Evolutionary conservation across 176 grass and related monocot species (phyloP), one percentile per base, ranked within the genome.

Genomic region (Canna indica): DNA sequence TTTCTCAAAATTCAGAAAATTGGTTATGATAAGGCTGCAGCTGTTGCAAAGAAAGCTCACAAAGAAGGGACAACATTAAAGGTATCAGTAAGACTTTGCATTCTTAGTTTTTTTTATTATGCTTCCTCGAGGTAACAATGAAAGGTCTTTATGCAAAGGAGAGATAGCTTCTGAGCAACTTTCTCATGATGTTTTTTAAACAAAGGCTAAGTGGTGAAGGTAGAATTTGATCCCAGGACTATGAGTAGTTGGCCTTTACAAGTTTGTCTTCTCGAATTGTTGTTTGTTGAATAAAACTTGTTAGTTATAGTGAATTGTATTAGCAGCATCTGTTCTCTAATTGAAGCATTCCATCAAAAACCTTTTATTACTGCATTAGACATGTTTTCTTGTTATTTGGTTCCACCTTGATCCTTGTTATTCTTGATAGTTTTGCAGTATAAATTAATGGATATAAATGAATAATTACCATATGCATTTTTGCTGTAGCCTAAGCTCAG

Each of bases 11-110:
- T 78, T 29, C 73, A 99, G 94, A 99, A 99, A 99, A 93, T 93
- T 72, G 94, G 94, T 70, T 99, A 99, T 74, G 94, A 93, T 69
- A 93, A 87, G 46, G 94, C 94, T 70, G 94, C 89, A 57, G 89
- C 94, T 76, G 86, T 92, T 77, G 94, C 94, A 32, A 99, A 99
- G 86, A 99, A 99, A 82, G 94, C 94, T 36, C 94, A 99, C 80
- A 99, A 93, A 85, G 94, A 99, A 90, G 94, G 94, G 76, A 93
- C 86, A 59, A 99, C 94, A 30, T 69, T 99, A 61, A 99, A 99
- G 88, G 94, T 99, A 63, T 4, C n/a, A n/a, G n/a, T 27, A 18
- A 65, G 33, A 24, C 38, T 3, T 39, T 3, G 27, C 54, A 58
- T 14, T 38, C 1, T 7, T 33, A 69, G 5, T 13, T 3, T 70